phyloP scores from a whole-genome alignment of 2,329 filamentous ascomycete genomes.

The Coniochaeta ligniaria region DNA sequence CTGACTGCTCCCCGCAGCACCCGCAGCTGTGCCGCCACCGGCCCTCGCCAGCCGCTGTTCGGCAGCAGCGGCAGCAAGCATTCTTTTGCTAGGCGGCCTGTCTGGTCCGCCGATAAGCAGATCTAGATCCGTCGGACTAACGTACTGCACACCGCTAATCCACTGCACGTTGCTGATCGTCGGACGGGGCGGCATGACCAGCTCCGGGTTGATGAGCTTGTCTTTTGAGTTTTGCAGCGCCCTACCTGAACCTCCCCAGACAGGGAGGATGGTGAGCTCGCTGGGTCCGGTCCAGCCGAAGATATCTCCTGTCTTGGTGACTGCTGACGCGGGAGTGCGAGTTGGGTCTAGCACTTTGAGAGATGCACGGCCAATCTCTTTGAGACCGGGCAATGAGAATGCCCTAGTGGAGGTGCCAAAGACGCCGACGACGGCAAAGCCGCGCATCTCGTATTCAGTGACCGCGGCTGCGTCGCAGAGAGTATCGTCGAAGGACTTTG shows the following conservation, averaged over 20 bases:
- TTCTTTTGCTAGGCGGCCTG: constrained; percentile 80
- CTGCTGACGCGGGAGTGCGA: constrained; percentile 60
- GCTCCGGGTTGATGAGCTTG: constrained; percentile 69
- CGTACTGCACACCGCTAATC: constrained; percentile 90
- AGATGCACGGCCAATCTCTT: constrained; percentile 66
- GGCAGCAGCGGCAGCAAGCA: constrained; percentile 70
- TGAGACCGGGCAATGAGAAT: constrained; percentile 80
- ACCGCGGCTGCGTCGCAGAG: constrained; percentile 78
- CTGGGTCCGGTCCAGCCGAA: constrained; percentile 85
- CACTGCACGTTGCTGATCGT: constrained; percentile 95
- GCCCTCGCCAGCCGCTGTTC: constrained; percentile 58
- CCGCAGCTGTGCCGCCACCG: constrained; percentile 13
- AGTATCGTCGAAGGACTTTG: constrained; percentile 77
- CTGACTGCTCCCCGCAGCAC: constrained; percentile 26
- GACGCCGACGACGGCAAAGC: constrained; percentile 72
- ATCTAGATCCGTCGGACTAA: constrained; percentile 83
- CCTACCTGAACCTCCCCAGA: constrained; percentile 67
- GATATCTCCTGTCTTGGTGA: constrained; percentile 74
- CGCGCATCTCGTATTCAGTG: constrained; percentile 65
- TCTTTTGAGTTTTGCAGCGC: constrained; percentile 59
- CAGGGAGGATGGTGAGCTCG: constrained; percentile 74
- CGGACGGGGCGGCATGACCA: constrained; percentile 69
- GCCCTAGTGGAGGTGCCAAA: constrained; percentile 78
- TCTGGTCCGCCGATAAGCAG: constrained; percentile 83
- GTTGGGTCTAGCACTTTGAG: constrained; percentile 67